Evolutionary conservation across 2,329 filamentous ascomycete species (phyloP), one percentile per base, ranked within the genome.

Genomic region (Ophiostoma ulmi): DNA sequence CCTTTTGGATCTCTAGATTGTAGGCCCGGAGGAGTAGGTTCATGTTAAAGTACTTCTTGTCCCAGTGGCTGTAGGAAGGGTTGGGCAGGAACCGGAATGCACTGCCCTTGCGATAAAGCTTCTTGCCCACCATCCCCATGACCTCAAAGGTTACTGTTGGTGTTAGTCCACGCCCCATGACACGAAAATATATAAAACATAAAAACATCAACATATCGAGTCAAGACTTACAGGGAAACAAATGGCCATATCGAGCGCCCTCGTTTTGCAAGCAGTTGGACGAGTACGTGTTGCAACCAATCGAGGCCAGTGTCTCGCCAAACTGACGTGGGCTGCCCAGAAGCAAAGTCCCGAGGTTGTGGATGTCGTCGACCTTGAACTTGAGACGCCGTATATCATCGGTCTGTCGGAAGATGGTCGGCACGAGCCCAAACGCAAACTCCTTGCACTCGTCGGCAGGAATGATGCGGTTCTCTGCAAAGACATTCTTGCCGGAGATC

Each of bases 71-170:
- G 1, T 81, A 79, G 0, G 86, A 88, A 0, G 86, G 86, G 72
- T 88, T 88, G 0, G 86, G 86, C 1, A 88, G 79, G 76, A 83
- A 82, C 1, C 84, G 84, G 72, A 84, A 88, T 71, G 79, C 80
- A 67, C 80, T 86, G 65, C 83, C 77, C 6, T 79, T 78, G 31
- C 86, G 82, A 69, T 86, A 83, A 31, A 87, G 78, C 0, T 81
- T 81, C 36, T 81, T 80, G 64, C 82, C 81, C 0, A 88, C 77
- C 86, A 88, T 88, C n/a, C 85, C 86, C 2, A 87, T 76, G 0
- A 88, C 80, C 74, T 88, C 86, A 68, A 88, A 88, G 0, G 84
- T 81, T 0, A 88, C 85, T 86, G 36, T 2, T 17, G 14, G 4
- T 5, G 39, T 71, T 61, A 71, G 70, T 36, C n/a, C 11, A n/a